phyloP scores from a whole-genome alignment of 2,329 filamentous ascomycete genomes.

The Cladosporium oxysporum region DNA sequence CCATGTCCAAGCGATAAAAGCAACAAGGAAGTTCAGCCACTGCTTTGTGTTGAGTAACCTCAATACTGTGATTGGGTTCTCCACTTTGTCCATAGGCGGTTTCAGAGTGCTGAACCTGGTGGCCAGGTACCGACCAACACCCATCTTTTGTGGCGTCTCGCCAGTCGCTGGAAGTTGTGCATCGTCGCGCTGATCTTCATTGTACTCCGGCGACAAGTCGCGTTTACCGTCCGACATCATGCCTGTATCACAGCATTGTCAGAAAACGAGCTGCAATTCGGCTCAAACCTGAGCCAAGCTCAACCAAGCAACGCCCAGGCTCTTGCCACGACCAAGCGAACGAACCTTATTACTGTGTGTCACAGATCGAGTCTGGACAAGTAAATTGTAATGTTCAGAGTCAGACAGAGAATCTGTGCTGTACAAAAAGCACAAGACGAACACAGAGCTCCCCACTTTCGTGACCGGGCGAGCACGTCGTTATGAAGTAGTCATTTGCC shows the following conservation, averaged over 20 bases:
- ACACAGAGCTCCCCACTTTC: background rate
- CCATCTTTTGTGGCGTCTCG: conserved; percentile 36
- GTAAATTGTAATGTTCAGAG: no score
- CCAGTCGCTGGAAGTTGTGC: conserved; percentile 23
- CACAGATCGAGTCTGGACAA: background rate
- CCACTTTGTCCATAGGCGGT: conserved; percentile 56
- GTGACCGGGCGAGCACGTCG: background rate
- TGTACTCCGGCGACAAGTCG: conserved; percentile 20
- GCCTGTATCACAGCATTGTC: background rate
- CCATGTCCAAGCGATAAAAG: conserved; percentile 55
- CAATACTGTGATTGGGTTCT: conserved; percentile 57
- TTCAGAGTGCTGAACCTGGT: conserved; percentile 57
- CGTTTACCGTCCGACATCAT: conserved; percentile 24
- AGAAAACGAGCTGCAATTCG: background rate
- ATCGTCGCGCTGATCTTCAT: conserved; percentile 26
- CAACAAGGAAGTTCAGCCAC: conserved; percentile 59
- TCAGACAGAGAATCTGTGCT: background rate
- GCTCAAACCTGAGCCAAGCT: conserved; percentile 2
- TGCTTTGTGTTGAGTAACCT: conserved; percentile 55
- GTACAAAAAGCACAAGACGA: background rate
- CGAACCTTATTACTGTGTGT: background rate
- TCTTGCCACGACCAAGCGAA: background rate
- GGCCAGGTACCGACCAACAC: conserved; percentile 50
- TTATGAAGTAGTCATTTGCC: conserved; percentile 12
- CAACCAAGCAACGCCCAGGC: conserved; percentile 16